Evolutionary conservation across 2,329 filamentous ascomycete species (phyloP).

Genomic region (Calonectria ilicicola): DNA sequence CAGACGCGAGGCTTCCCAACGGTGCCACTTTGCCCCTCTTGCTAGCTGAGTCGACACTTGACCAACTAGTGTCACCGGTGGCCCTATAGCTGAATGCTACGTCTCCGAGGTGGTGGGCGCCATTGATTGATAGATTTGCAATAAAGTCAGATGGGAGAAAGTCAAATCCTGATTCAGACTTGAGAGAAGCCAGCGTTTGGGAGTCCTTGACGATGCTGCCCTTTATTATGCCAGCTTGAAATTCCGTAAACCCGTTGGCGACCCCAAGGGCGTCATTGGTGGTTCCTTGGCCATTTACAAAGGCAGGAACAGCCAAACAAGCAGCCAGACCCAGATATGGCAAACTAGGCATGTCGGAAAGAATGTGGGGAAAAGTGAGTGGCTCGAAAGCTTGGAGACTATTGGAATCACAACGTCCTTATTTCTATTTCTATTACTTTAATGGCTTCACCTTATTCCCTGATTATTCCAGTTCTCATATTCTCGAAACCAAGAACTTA

Average conservation of each 20-base stretch:
- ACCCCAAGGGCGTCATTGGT: background rate
- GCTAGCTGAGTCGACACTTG: background rate
- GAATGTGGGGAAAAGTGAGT: background rate
- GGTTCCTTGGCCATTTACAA: background rate
- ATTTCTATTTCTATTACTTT: background rate
- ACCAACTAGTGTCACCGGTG: background rate
- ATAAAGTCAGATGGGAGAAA: background rate
- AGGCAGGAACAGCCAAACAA: background rate
- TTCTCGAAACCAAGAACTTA: background rate
- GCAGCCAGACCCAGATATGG: background rate
- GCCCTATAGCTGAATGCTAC: background rate
- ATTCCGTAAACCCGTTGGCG: background rate
- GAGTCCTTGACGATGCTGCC: background rate
- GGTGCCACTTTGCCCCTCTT: background rate
- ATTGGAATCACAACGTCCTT: background rate
- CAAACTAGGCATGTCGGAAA: background rate
- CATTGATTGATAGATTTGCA: background rate
- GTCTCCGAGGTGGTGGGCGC: background rate
- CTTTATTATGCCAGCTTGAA: background rate
- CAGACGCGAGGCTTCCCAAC: background rate
- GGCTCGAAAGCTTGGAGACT: too few relatives aligned
- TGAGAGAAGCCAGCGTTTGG: background rate
- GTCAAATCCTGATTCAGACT: background rate
- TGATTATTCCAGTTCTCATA: background rate
- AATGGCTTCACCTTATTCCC: background rate